These are phyloP conservation scores for Lentinula guzmanii DNA, from an alignment of 768 basidiomycete species.

Conservation along the genomic window DNA sequence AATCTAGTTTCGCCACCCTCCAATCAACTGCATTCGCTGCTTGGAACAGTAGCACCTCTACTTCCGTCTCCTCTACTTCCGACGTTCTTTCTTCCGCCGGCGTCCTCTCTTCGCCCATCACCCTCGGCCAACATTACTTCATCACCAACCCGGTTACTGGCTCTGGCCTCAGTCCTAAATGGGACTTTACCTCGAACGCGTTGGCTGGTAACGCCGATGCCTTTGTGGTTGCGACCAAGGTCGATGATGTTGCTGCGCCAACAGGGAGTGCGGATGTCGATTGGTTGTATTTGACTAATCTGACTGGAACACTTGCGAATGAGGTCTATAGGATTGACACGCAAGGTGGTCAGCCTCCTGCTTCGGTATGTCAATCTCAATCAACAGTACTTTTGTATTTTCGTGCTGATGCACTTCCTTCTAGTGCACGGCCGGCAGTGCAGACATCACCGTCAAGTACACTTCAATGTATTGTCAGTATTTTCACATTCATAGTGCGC, in stretches of 20 bases:
- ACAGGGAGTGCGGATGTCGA: conserved; percentile 40
- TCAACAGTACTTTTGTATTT: neutral
- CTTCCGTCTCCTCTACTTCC: conserved; percentile 7
- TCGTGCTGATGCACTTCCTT: neutral
- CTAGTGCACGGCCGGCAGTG: conserved; percentile 34
- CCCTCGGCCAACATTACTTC: conserved; percentile 52
- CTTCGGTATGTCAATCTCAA: conserved; percentile 26
- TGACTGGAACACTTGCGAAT: conserved; percentile 41
- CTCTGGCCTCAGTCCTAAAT: conserved; percentile 38
- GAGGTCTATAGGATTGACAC: conserved; percentile 49
- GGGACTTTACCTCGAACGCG: conserved; percentile 47
- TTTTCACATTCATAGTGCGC: too few relatives aligned
- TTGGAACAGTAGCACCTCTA: conserved; percentile 14
- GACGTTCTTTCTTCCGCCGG: conserved; percentile 1
- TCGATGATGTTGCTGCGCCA: conserved; percentile 34
- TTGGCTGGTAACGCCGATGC: conserved; percentile 35
- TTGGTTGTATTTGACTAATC: conserved; percentile 41
- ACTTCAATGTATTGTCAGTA: conserved; percentile 46
- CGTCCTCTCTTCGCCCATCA: neutral
- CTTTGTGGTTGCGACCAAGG: conserved; percentile 40
- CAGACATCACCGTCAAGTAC: conserved; percentile 43
- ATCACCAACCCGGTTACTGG: conserved; percentile 37
- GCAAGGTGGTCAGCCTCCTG: conserved; percentile 46
- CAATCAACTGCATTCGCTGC: conserved; percentile 10
- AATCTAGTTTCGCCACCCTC: conserved; percentile 18